A percentile compares a stretch with the other conserved stretches of the same genome.
Conservation (phyloP, 371 early-diverging fungal species). For the Dinochytrium kinnereticum region DNA sequence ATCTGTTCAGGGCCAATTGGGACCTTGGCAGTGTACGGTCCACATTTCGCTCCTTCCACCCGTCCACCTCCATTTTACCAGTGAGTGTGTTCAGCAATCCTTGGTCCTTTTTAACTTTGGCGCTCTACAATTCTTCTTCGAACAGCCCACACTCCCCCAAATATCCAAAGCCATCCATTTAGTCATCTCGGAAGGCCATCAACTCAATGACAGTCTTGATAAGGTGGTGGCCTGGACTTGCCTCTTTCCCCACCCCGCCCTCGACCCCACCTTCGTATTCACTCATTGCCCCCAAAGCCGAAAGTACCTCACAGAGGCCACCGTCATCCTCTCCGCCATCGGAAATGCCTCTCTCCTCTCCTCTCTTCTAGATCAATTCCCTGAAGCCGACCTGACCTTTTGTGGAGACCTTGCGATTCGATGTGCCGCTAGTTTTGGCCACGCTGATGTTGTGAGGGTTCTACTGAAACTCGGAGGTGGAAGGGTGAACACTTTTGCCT, state of each 20-base stretch:
- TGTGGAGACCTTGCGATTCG: conserved; percentile 3
- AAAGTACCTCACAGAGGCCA: background rate
- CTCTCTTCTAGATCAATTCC: background rate
- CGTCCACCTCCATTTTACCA: background rate
- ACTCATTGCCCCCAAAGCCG: background rate
- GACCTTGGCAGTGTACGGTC: background rate
- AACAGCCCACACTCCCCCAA: background rate
- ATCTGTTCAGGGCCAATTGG: background rate
- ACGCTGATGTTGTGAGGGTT: background rate
- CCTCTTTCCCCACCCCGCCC: background rate
- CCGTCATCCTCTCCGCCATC: conserved; percentile 4
- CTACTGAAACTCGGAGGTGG: background rate
- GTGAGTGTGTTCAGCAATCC: too few species aligned
- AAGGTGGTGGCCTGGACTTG: background rate
- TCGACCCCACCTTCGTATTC: background rate
- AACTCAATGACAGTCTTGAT: background rate
- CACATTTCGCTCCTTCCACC: background rate
- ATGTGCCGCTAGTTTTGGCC: background rate
- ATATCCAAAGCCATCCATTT: background rate
- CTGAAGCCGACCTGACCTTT: background rate
- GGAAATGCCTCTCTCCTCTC: background rate
- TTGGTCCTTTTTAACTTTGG: background rate
- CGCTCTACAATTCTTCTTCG: background rate
- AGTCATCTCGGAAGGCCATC: background rate
- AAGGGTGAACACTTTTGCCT: background rate